phyloP scores from a whole-genome alignment of 2,329 filamentous ascomycete genomes.

The Colletotrichum shisoi region DNA sequence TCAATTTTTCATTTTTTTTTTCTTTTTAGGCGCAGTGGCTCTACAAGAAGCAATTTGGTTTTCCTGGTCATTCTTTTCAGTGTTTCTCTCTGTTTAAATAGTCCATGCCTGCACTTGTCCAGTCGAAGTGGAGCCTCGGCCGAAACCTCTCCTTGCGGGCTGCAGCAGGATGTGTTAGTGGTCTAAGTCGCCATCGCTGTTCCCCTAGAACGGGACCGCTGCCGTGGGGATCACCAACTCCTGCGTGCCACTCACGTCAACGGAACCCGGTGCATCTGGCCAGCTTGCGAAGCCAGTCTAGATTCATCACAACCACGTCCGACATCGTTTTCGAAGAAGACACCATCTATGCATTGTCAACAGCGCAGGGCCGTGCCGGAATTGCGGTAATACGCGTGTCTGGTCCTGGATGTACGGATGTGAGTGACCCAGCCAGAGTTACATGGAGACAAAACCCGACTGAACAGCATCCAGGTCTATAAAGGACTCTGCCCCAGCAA shows the following conservation, averaged over 20 bases:
- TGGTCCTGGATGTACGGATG: conserved; percentile 75
- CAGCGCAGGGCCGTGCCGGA: conserved; percentile 82
- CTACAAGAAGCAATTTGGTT: background rate
- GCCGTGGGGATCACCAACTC: background rate
- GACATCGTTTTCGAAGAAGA: conserved; percentile 47
- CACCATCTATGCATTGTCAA: conserved; percentile 93
- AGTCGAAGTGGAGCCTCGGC: conserved; percentile 26
- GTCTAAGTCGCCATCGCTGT: background rate
- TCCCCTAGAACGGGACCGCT: conserved; percentile 6
- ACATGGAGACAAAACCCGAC: background rate
- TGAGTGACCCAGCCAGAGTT: conserved; percentile 48
- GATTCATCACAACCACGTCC: background rate
- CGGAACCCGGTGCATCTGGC: background rate
- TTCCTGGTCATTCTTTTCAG: background rate
- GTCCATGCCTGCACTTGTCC: conserved; percentile 21
- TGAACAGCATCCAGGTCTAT: conserved; percentile 55
- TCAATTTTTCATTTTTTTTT: background rate
- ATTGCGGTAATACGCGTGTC: conserved; percentile 92
- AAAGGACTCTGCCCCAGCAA: conserved; percentile 59
- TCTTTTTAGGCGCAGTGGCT: background rate
- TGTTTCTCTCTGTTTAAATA: background rate
- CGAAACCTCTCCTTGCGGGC: conserved; percentile 10
- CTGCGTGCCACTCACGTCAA: background rate
- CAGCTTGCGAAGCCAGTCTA: background rate
- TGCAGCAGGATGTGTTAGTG: conserved; percentile 32